Conservation (phyloP, 2,329 filamentous ascomycete genomes). For the Diaporthe sp. region DNA sequence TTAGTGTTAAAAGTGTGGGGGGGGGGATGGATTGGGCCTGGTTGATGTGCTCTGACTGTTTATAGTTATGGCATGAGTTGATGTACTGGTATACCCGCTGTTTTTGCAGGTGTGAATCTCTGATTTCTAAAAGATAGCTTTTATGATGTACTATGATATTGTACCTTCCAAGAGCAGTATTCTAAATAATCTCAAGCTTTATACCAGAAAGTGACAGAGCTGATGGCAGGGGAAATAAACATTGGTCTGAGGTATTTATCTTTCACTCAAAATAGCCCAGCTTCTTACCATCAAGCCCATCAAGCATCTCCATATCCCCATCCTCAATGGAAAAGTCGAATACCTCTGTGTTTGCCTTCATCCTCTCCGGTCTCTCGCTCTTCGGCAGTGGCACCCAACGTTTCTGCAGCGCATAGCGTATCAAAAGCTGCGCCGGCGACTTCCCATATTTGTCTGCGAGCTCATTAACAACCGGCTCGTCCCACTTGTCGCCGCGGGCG, state of each 20-base stretch:
- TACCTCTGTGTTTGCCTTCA: conserved; percentile 71
- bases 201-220: too few relatives aligned
- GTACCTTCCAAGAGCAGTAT: too few relatives aligned
- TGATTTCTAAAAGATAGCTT: not conserved
- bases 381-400: conserved; percentile 78
- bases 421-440: conserved; percentile 74
- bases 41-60: too few relatives aligned
- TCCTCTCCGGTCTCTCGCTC: conserved; percentile 71
- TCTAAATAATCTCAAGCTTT: too few relatives aligned
- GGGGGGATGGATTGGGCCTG: too few relatives aligned
- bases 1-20: too few relatives aligned
- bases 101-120: not conserved
- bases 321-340: conserved; percentile 70
- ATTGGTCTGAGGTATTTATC: not conserved
- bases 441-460: conserved; percentile 72
- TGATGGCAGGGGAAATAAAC: not conserved
- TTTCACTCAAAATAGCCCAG: not conserved
- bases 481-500: conserved; percentile 72
- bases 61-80: too few relatives aligned
- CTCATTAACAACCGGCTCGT: conserved; percentile 68
- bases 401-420: conserved; percentile 80
- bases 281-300: conserved; percentile 17
- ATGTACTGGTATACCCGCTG: too few relatives aligned
- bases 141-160: too few relatives aligned
- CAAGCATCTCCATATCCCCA: conserved; percentile 65